Base-by-base conservation (phyloP, 163 green algal species). In the Prototheca cutis region DNA sequence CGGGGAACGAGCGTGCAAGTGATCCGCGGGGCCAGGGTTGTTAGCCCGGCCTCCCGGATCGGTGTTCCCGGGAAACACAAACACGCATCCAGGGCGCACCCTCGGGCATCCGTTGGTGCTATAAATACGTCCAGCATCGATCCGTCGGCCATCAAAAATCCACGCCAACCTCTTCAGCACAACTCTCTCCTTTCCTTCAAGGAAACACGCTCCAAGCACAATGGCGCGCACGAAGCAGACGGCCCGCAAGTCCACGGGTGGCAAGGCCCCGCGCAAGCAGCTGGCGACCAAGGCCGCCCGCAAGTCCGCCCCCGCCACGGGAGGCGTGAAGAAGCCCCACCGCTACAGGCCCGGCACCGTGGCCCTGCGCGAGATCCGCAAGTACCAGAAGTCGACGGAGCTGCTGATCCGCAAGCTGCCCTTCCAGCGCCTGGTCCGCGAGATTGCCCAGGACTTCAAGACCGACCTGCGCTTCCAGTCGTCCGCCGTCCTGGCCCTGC, bases 401-500 rank as follows among this genome's bases (percentile, higher is more conserved):
- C 87, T 96, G 65, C 83, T 94, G 40, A 95, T 92, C 78, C 84
- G 90, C 79, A 97, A 97, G 86, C 82, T 97, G 66, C 90, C 90
- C 56, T 97, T 97, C 85, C 90, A 97, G 85, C 84, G 90, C 34
- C 85, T 96, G 63, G 90, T 97, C 10, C 83, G 90, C 55, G 90
- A 96, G 74, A 95, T 96, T 59, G 90, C 90, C 48, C 90, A 97
- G 81, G 90, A 97, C 77, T 97, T 95, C 83, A 97, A 90, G 82
- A 76, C 75, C 66, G 70, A 78, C 63, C 66, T 78, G 62, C 65
- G 70, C 58, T 76, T 73, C 68, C 78, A 88, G 80, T 76, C 62
- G 52, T 80, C 70, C 52, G 76, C 78, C 40, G 73, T 83, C 40
- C 65, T 83, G 45, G 79, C 77, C 29, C 65, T 83, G 36, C 76